Evolutionary conservation across 2,329 filamentous ascomycete genomes (phyloP), one percentile per base, ranked within the genome.

Genomic region (Pleurostoma richardsiae): DNA sequence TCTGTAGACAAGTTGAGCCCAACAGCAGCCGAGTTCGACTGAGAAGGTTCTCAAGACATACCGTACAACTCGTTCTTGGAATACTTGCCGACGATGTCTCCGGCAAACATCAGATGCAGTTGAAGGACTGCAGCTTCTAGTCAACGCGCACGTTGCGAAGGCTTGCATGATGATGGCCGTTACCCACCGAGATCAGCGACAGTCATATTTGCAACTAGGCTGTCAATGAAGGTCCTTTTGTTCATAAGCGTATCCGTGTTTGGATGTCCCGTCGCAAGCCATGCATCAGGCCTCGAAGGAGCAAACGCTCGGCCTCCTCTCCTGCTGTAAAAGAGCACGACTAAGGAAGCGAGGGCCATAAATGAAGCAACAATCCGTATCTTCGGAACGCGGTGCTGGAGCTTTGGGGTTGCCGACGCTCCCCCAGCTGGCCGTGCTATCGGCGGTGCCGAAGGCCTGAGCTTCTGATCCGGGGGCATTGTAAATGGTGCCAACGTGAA

Each of bases 71-170:
- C 65, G 52, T 70, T 66, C 10, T 65, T 56, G 3, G 63, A 63
- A 4, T 64, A 52, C 8, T 61, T 57, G 3, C 69, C 69, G 4
- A 72, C 57, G 30, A 72, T 64, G 40, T 69, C 66, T 41, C 64
- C 67, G 8, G 61, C 69, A 47, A 71, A 72, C 56, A 67, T 72
- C 38, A 73, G 61, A 45, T 72, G 68, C 26, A 72, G 54, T 57
- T 72, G 70, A n/a, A 70, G 44, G 3, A 67, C 62, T 63, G 29
- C n/a, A 43, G 43, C 2, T 6, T 30, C 28, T 5, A 36, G 56
- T 30, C 54, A 47, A 36, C 27, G n/a, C 8, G 30, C 19, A 19
- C 2, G 7, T 41, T 26, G 19, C 44, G 29, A 11, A 28, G 4
- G 10, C 6, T 4, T 31, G 5, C 26, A 19, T 8, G 5, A 8